Evolutionary conservation across 805 yeast genomes (phyloP), one percentile per base, ranked within the genome.

Genomic region (Clavispora carvajalis): DNA sequence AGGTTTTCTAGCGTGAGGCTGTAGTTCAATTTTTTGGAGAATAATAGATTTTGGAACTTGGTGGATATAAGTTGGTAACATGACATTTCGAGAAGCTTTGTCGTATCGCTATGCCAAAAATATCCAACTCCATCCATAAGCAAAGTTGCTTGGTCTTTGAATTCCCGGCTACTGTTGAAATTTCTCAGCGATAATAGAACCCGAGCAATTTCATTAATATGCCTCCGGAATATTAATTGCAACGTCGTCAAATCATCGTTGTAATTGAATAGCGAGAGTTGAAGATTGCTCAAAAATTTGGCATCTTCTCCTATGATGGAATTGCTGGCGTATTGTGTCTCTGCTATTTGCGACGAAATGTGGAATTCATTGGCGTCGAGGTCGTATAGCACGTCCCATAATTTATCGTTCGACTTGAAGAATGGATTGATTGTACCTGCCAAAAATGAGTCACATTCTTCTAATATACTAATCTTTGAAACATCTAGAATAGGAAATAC

Each of bases 381-480:
- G 55, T 83, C 81, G 41, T 79, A 75, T 44, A 77, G 69, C 23
- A 79, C 56, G 55, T 83, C 85, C 83, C 85, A 82, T 16, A 74
- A 53, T 34, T 67, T 67, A 23, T 64, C 67, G 41, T 73, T 73
- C 23, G 74, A 69, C 51, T 77, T 78, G 53, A 83, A 76, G 30
- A 80, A 73, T 12, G 82, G 75, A 53, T 83, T 83, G 30, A 82
- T 77, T 3, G 88, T 81, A 3, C 91, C 91, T 2, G 84, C 73
- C 36, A 83, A 60, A 49, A 65, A 77, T 22, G 62, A 62, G 22
- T 51, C 63, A 45, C 63, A 69, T 38, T 53, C 60, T 44, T 67
- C 66, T 37, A 79, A 56, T 1, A 72, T 47, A 43, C 77, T 80
- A 33, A 80, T 61, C 44, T 78, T 73, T 2, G 82, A 76, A 1